Conservation (phyloP, 805 yeast genomes). For the Pichia occidentalis region DNA sequence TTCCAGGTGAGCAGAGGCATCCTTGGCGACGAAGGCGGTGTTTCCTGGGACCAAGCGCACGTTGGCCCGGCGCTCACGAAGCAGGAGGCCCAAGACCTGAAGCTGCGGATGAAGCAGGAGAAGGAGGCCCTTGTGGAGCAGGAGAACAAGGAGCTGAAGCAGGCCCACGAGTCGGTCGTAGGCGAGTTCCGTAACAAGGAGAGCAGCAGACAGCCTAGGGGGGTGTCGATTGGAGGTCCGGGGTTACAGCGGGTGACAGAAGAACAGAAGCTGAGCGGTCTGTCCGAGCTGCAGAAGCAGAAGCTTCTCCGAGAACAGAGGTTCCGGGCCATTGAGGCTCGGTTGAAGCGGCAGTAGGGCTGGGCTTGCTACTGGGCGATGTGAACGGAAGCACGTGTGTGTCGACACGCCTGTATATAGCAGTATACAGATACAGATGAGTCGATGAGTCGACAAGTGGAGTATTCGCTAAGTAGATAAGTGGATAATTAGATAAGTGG, state of each 20-base stretch:
- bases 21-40: conserved; percentile 62
- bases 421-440: background rate
- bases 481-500: too few species aligned
- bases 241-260: conserved; percentile 16
- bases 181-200: conserved; percentile 4
- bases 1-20: conserved; percentile 64
- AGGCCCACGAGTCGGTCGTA: conserved; percentile 10
- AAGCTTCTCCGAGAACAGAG: conserved; percentile 88
- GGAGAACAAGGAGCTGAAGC: conserved; percentile 5
- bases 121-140: background rate
- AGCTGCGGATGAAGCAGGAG: background rate
- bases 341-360: conserved; percentile 37
- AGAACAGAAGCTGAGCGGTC: conserved; percentile 47
- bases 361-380: background rate
- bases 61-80: conserved; percentile 56
- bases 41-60: conserved; percentile 57
- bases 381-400: too few species aligned
- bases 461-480: too few species aligned
- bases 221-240: conserved; percentile 1
- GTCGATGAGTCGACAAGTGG: too few species aligned
- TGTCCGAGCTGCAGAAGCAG: conserved; percentile 68
- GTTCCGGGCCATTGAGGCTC: conserved; percentile 93
- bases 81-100: conserved; percentile 44
- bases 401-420: too few species aligned
- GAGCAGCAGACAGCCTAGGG: background rate